These are phyloP conservation scores for Trametes maxima DNA, from an alignment of 768 basidiomycete genomes.

Conservation along the genomic window DNA sequence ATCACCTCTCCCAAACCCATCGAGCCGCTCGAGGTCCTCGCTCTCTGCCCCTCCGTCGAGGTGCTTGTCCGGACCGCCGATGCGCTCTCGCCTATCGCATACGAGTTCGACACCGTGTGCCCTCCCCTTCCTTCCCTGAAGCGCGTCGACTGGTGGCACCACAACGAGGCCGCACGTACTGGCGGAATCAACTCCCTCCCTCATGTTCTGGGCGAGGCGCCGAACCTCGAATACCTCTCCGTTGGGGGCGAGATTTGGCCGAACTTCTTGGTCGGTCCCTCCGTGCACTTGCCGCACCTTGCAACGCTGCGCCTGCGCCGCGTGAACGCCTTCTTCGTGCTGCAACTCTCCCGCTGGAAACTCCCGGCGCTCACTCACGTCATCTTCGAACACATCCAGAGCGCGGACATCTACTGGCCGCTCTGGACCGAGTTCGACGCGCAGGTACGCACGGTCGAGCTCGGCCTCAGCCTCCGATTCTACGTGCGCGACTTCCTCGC, in stretches of 20 bases:
- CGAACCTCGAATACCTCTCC: conserved; percentile 60
- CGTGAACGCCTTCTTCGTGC: conserved; percentile 53
- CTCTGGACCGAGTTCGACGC: conserved; percentile 54
- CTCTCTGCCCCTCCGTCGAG: conserved; percentile 50
- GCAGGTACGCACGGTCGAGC: conserved; percentile 56
- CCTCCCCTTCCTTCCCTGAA: conserved; percentile 52
- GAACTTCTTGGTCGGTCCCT: conserved; percentile 25
- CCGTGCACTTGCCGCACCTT: conserved; percentile 47
- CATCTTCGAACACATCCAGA: conserved; percentile 51
- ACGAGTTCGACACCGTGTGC: conserved; percentile 54
- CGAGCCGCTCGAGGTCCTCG: conserved; percentile 50
- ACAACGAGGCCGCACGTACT: conserved; percentile 53
- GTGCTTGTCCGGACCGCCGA: conserved; percentile 58
- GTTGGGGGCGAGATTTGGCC: conserved; percentile 49
- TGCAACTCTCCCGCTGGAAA: conserved; percentile 50
- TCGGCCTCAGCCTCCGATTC: conserved; percentile 60
- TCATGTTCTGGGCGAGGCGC: conserved; percentile 52
- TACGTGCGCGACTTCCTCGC: conserved; percentile 50
- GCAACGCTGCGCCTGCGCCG: conserved; percentile 55
- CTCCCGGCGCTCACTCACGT: conserved; percentile 56
- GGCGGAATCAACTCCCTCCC: conserved; percentile 67
- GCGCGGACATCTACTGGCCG: conserved; percentile 39
- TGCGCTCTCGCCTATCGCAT: conserved; percentile 54
- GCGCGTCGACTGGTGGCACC: conserved; percentile 72
- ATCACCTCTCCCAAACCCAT: conserved; percentile 38